Percentiles rank a stretch among this genome's conserved stretches.
phyloP scores from a whole-genome alignment of 2,329 filamentous ascomycete species.

The Chaetothyriales sp. region DNA sequence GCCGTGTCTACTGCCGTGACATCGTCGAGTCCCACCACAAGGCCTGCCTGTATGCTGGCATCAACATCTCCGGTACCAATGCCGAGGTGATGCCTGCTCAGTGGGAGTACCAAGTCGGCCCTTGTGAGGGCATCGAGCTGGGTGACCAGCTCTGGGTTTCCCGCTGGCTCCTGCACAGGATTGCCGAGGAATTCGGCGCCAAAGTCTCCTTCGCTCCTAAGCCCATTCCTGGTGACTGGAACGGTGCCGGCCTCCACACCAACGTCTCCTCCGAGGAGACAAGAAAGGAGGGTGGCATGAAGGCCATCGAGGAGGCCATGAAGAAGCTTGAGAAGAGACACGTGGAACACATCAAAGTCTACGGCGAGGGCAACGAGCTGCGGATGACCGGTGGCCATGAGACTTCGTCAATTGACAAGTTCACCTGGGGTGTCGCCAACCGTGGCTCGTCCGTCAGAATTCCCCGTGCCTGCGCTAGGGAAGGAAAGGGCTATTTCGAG shows the following conservation, averaged over 20 bases:
- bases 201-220: slow-evolving; percentile 94
- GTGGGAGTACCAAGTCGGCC: slow-evolving; percentile 96
- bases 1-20: slow-evolving; percentile 95
- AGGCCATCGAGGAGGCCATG: slow-evolving; percentile 74
- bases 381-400: slow-evolving; percentile 89
- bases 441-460: slow-evolving; percentile 89
- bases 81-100: slow-evolving; percentile 97
- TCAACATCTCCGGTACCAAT: slow-evolving; percentile 96
- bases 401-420: slow-evolving; percentile 84
- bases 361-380: slow-evolving; percentile 88
- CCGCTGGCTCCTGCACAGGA: slow-evolving; percentile 74
- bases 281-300: slow-evolving; percentile 85
- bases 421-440: slow-evolving; percentile 90
- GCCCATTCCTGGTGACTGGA: slow-evolving; percentile 92
- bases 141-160: slow-evolving; percentile 95
- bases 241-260: slow-evolving; percentile 83
- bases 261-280: slow-evolving; percentile 88
- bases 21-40: slow-evolving; percentile 93
- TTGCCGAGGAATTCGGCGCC: slow-evolving; percentile 91
- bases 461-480: slow-evolving; percentile 65
- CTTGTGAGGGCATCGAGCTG: slow-evolving; percentile 74
- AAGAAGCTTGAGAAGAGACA: slow-evolving; percentile 70
- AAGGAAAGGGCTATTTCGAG: slow-evolving; percentile 92
- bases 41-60: slow-evolving; percentile 70
- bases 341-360: slow-evolving; percentile 76